Conservation (phyloP, 179 eudicot genomes). For the Silene vulgaris region DNA sequence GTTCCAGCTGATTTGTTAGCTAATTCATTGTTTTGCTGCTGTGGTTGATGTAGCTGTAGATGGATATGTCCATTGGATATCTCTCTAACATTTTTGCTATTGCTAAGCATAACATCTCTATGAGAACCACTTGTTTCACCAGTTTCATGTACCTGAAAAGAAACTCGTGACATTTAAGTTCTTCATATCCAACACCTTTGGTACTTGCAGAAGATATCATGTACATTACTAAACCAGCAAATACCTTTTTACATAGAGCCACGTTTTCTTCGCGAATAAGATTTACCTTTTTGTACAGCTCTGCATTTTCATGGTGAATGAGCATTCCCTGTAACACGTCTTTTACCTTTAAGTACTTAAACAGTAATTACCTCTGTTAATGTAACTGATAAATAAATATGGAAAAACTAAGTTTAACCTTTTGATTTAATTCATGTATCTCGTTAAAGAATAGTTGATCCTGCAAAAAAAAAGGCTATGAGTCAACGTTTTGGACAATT, state of each 20-base stretch:
- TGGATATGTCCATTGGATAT: constrained; percentile 39
- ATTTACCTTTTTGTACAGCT: constrained; percentile 62
- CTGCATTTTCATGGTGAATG: constrained; percentile 66
- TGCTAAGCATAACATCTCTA: constrained; percentile 34
- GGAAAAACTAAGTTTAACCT: constrained; percentile 37
- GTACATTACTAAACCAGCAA: constrained; percentile 1
- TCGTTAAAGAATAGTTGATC: constrained; percentile 60
- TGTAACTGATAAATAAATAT: background rate
- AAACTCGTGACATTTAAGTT: constrained; percentile 11
- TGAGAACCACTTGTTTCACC: constrained; percentile 44
- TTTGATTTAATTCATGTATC: constrained; percentile 60
- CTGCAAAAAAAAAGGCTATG: constrained; percentile 35
- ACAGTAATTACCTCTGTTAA: background rate
- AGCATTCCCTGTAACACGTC: constrained; percentile 50
- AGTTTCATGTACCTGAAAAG: constrained; percentile 53
- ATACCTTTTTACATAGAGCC: constrained; percentile 56
- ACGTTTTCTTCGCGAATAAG: constrained; percentile 51
- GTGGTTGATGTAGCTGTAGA: constrained; percentile 72
- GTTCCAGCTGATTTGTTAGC: constrained; percentile 25
- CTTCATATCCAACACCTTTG: background rate
- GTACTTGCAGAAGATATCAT: background rate
- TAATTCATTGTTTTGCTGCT: constrained; percentile 32
- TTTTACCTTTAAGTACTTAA: constrained; percentile 12
- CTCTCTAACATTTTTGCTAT: constrained; percentile 36
- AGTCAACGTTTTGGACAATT: background rate